These are phyloP conservation scores for Aphanomyces invadans DNA, from an alignment of 352 stramenopile species.

Conservation along the genomic window DNA sequence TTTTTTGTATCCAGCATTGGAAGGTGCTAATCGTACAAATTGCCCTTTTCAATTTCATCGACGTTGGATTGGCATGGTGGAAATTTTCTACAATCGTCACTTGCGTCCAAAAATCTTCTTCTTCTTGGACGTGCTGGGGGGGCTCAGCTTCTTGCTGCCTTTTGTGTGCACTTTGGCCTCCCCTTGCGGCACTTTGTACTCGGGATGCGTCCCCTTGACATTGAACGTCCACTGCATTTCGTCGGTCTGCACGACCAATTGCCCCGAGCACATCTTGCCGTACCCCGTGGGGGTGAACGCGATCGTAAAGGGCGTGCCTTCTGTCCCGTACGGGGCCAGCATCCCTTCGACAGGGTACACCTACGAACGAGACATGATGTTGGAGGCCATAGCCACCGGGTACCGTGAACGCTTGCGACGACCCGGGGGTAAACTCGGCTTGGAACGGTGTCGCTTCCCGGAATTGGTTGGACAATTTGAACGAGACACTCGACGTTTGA, in stretches of 20 bases:
- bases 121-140: slow-evolving; percentile 11
- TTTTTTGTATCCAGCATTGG: too few species aligned
- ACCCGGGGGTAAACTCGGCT: slow-evolving; percentile 82
- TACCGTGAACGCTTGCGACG: slow-evolving; percentile 78
- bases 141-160: slow-evolving; percentile 14
- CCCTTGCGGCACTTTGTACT: slow-evolving; percentile 31
- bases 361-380: neutral
- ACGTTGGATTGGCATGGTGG: too few species aligned
- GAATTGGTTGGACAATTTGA: slow-evolving; percentile 86
- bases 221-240: slow-evolving; percentile 92
- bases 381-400: too few species aligned
- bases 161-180: slow-evolving; percentile 17
- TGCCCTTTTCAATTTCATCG: too few species aligned
- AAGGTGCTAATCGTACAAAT: too few species aligned
- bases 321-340: slow-evolving; percentile 65
- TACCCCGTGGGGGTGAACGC: slow-evolving; percentile 89
- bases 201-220: slow-evolving; percentile 80
- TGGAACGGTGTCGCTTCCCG: slow-evolving; percentile 57
- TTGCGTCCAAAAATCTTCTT: slow-evolving; percentile 5
- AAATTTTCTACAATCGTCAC: neutral
- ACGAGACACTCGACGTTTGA: slow-evolving; percentile 74
- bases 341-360: slow-evolving; percentile 70
- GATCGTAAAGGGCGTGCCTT: slow-evolving; percentile 74
- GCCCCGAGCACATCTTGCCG: slow-evolving; percentile 82
- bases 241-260: slow-evolving; percentile 81